These are phyloP conservation scores for Circinella umbellata DNA, from an alignment of 371 early-diverging fungal species.

Conservation along the genomic window DNA sequence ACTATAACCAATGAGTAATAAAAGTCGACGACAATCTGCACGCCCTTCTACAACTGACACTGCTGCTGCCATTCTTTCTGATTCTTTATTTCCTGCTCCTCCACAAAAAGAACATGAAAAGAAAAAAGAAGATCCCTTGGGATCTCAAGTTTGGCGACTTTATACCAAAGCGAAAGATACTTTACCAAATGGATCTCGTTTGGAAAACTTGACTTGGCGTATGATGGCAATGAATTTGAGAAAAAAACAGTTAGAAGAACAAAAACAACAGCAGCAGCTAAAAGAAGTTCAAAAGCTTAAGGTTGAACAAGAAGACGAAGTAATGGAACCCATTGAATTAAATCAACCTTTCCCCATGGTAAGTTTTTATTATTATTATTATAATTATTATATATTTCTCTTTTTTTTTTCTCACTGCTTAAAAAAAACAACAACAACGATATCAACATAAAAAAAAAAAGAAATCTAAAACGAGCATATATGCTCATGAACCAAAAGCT, in stretches of 20 bases:
- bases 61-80: conserved; percentile 6
- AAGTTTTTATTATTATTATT: neutral
- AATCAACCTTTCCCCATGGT: conserved; percentile 2
- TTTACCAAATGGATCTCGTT: conserved; percentile 61
- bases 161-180: conserved; percentile 68
- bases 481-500: neutral
- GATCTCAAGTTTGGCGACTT: conserved; percentile 65
- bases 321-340: conserved; percentile 5
- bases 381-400: neutral
- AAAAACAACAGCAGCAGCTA: conserved; percentile 31
- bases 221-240: conserved; percentile 65
- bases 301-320: conserved; percentile 3
- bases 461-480: neutral
- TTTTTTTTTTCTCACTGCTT: neutral
- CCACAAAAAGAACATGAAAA: conserved; percentile 4
- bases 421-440: neutral
- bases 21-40: conserved; percentile 5
- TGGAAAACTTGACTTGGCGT: conserved; percentile 76
- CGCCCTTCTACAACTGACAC: neutral
- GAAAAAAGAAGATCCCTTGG: conserved; percentile 57
- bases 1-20: neutral
- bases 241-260: conserved; percentile 29
- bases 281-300: neutral
- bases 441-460: neutral
- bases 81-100: conserved; percentile 6